Conservation (phyloP, 2,329 filamentous ascomycete species). For the Aaosphaeria arxii region DNA sequence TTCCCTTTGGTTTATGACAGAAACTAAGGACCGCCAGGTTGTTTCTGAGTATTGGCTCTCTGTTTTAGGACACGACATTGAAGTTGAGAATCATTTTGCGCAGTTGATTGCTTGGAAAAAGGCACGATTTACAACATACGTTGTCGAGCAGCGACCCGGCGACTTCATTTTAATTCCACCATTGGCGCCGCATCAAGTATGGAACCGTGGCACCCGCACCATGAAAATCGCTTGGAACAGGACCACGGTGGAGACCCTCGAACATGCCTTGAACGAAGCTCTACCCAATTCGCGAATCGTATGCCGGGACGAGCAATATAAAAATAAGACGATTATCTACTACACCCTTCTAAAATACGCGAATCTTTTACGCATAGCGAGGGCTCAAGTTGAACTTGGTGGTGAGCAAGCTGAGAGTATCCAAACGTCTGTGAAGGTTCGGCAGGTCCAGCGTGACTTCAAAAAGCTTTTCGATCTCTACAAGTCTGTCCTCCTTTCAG, state of each 20-base stretch:
- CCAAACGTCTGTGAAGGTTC: slow-evolving; percentile 51
- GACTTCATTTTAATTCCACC: slow-evolving; percentile 94
- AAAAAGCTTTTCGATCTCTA: slow-evolving; percentile 75
- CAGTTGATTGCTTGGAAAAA: slow-evolving; percentile 95
- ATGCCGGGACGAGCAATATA: slow-evolving; percentile 97
- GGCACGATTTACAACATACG: slow-evolving; percentile 86
- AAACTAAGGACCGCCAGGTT: slow-evolving; percentile 84
- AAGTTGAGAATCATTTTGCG: slow-evolving; percentile 95
- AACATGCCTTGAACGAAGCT: slow-evolving; percentile 81
- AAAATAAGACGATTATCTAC: slow-evolving; percentile 94
- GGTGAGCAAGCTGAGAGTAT: slow-evolving; percentile 35
- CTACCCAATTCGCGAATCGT: slow-evolving; percentile 86
- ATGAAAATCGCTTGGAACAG: slow-evolving; percentile 99
- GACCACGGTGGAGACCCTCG: slow-evolving; percentile 86
- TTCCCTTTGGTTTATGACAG: slow-evolving; percentile 99
- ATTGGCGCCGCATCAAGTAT: slow-evolving; percentile 92
- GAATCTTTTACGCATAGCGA: slow-evolving; percentile 55
- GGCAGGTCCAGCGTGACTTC: slow-evolving; percentile 79
- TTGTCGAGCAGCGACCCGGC: slow-evolving; percentile 85
- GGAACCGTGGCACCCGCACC: slow-evolving; percentile 93
- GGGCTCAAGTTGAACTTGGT: slow-evolving; percentile 50
- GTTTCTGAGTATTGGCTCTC: slow-evolving; percentile 94
- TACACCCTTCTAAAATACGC: slow-evolving; percentile 81
- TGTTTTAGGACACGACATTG: slow-evolving; percentile 90
- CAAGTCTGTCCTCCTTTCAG: slow-evolving; percentile 75